Evolutionary conservation across 1,284 basidiomycete genomes (phyloP), one percentile per base, ranked within the genome.

Genomic region (Cryptococcus amylolentus): DNA sequence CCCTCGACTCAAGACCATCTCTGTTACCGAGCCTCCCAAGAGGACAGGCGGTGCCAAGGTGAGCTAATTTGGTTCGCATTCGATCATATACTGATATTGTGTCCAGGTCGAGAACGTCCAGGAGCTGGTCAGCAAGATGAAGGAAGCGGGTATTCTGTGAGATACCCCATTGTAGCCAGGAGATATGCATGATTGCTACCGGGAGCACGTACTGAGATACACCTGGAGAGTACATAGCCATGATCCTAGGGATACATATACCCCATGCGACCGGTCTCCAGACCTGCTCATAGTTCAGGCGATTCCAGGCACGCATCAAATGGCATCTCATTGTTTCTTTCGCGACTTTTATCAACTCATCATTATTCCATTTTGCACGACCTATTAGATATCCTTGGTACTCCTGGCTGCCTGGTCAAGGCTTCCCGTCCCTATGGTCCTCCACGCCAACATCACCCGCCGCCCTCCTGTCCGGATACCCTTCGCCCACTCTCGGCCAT

Each of bases 41-140:
- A 86, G 95, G 56, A 83, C 89, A 54, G 95, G 96, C 20, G 95
- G 95, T 52, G 86, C 85, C 57, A 98, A 97, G 84, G 92, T 92
- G 45, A 59, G 52, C 28, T 27, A 1, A 5, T 20, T 31, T 48
- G 14, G 18, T 7, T 45, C 40, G 5, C 10, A 26, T 12, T 42
- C 9, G 28, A 13, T 6, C 16, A 27, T 26, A 37, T 44, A n/a
- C 42, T 41, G 31, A 55, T 31, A 28, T 20, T 20, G 44, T 61
- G 38, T 35, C 54, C 65, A 88, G 87, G 87, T 89, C 49, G 86
- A 83, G 60, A 87, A 80, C 53, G 93, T 98, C 2, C 92, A 96
- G 68, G 91, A 96, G 77, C 82, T 98, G 23, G 84, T 98, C 10
- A 82, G 81, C 43, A 97, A 91, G 81, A 83, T 98, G 62, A 94